phyloP scores from a whole-genome alignment of 2,329 filamentous ascomycete species.

The Xylaria sp. region DNA sequence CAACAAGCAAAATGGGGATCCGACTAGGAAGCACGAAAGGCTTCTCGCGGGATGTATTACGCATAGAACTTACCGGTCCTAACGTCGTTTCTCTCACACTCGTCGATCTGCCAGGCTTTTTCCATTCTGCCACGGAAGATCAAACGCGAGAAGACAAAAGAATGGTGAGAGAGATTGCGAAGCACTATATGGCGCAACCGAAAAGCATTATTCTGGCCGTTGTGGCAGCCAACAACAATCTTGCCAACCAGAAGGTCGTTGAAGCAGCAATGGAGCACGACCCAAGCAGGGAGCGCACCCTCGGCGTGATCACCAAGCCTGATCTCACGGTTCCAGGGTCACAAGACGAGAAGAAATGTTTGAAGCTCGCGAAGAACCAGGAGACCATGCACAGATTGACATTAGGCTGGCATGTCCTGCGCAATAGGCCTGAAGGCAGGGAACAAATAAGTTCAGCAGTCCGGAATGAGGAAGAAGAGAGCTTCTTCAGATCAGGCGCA shows the following conservation, averaged over 20 bases:
- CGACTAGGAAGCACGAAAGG: background rate
- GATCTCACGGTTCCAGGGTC: background rate
- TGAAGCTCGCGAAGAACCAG: background rate
- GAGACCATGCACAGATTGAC: slow-evolving; percentile 1
- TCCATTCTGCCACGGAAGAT: slow-evolving; percentile 57
- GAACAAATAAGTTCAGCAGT: background rate
- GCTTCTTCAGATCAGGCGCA: background rate
- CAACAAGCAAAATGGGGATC: background rate
- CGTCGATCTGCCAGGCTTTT: slow-evolving; percentile 68
- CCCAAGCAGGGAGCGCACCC: slow-evolving; percentile 5
- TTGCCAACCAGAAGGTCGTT: slow-evolving; percentile 49
- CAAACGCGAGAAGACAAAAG: slow-evolving; percentile 57
- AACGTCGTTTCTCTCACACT: slow-evolving; percentile 63
- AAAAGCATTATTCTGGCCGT: slow-evolving; percentile 70
- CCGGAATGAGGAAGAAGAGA: slow-evolving; percentile 4
- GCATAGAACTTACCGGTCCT: slow-evolving; percentile 59
- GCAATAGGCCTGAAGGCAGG: slow-evolving; percentile 4
- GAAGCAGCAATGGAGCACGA: background rate
- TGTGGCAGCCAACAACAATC: slow-evolving; percentile 64
- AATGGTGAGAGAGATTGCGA: slow-evolving; percentile 58
- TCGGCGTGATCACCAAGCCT: slow-evolving; percentile 13
- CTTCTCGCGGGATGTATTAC: slow-evolving; percentile 53
- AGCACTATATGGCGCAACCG: slow-evolving; percentile 64
- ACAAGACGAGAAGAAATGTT: background rate
- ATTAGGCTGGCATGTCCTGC: slow-evolving; percentile 14